phyloP scores from a whole-genome alignment of 1,284 basidiomycete species.

The Trichosporon sp. region DNA sequence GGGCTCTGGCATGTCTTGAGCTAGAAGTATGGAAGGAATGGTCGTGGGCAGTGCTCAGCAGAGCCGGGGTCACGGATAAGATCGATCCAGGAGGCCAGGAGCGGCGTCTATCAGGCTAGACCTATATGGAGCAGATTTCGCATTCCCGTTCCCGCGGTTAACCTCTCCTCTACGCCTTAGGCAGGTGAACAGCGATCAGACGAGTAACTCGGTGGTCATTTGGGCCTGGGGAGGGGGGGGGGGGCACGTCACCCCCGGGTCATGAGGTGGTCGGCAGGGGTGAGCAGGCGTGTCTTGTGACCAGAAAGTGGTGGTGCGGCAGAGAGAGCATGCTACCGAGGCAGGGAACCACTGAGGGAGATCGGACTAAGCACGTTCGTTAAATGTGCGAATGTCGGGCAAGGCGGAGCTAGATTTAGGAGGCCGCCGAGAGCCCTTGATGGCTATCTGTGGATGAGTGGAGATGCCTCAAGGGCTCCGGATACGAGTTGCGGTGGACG shows the following conservation, averaged over 20 bases:
- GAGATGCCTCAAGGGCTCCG: too few species aligned
- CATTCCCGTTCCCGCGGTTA: too few species aligned
- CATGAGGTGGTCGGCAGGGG: background rate
- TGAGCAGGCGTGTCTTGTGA: background rate
- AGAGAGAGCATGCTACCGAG: background rate
- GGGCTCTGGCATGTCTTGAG: background rate
- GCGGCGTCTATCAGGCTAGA: too few species aligned
- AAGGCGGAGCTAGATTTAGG: background rate
- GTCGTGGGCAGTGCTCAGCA: too few species aligned
- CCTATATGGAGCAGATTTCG: too few species aligned
- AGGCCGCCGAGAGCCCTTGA: background rate
- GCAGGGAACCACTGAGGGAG: background rate
- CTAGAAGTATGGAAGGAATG: background rate
- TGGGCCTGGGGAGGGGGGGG: too few species aligned
- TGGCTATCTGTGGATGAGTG: background rate
- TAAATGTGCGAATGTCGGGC: background rate
- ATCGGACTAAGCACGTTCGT: background rate
- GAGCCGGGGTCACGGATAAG: background rate
- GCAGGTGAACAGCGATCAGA: too few species aligned
- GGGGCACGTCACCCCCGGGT: background rate
- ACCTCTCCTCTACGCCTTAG: too few species aligned
- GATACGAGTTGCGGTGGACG: background rate
- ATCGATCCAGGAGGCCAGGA: background rate
- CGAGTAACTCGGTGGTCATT: too few species aligned
- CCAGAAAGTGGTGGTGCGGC: background rate